Evolutionary conservation across 208 protist species (phyloP).

Genomic region (Balamuthia mandrillaris): DNA sequence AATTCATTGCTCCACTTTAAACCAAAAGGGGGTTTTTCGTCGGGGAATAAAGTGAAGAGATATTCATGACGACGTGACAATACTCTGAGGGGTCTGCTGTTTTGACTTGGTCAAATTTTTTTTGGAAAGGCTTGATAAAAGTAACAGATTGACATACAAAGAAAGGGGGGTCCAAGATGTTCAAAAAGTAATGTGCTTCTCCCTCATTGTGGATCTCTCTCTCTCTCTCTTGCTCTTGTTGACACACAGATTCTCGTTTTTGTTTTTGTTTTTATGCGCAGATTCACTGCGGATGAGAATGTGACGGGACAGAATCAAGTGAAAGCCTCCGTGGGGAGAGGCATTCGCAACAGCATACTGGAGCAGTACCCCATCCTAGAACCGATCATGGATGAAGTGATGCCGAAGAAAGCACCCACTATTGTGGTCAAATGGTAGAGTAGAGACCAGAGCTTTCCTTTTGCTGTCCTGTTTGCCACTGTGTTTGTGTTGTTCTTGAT

Average conservation of each 20-base stretch:
- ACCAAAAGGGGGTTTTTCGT: too few species aligned
- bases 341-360: constrained; percentile 79
- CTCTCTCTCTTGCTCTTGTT: too few species aligned
- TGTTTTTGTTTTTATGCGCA: background rate
- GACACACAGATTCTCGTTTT: background rate
- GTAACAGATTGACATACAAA: too few species aligned
- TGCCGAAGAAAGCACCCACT: constrained; percentile 87
- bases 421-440: constrained; percentile 84
- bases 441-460: background rate
- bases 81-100: too few species aligned
- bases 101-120: too few species aligned
- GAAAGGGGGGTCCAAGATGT: too few species aligned
- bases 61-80: too few species aligned
- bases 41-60: too few species aligned
- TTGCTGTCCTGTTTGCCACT: background rate
- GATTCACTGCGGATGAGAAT: constrained; percentile 47
- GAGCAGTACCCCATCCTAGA: constrained; percentile 79
- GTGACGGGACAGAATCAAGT: constrained; percentile 40
- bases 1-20: too few species aligned
- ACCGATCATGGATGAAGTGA: constrained; percentile 85
- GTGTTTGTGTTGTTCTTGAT: background rate
- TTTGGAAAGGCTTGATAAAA: too few species aligned
- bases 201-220: too few species aligned
- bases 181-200: too few species aligned
- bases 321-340: constrained; percentile 73